These are phyloP conservation scores for Bryum argenteum DNA, from an alignment of 225 moss, liverwort and hornwort species.

Conservation along the genomic window DNA sequence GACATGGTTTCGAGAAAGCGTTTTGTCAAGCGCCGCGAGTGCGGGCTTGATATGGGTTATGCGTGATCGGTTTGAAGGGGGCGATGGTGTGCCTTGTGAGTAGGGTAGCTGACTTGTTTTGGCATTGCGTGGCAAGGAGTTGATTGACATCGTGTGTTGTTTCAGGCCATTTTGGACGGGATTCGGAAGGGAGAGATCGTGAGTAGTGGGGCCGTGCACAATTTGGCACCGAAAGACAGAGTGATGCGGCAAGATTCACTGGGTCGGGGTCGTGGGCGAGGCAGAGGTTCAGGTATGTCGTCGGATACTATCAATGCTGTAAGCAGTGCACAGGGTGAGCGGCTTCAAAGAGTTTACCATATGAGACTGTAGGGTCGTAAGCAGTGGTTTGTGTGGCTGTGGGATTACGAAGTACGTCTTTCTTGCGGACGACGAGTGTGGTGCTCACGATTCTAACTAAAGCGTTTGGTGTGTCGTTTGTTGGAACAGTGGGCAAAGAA, in stretches of 20 bases:
- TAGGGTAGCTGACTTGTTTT: background rate
- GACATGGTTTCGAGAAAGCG: background rate
- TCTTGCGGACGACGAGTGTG: background rate
- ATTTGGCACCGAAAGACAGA: conserved; percentile 65
- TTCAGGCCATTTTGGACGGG: conserved; percentile 82
- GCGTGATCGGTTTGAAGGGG: background rate
- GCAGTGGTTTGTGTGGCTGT: background rate
- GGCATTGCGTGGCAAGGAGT: background rate
- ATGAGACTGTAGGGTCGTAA: background rate
- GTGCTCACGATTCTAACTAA: background rate
- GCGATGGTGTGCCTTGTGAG: background rate
- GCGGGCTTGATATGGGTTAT: background rate
- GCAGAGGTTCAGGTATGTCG: conserved; percentile 72
- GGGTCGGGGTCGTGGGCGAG: conserved; percentile 79
- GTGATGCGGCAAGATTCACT: conserved; percentile 68
- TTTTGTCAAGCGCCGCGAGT: background rate
- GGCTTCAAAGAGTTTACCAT: background rate
- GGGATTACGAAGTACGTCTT: background rate
- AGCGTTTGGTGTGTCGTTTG: background rate
- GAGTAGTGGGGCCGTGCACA: conserved; percentile 96
- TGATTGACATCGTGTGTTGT: conserved; percentile 25
- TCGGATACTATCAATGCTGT: background rate
- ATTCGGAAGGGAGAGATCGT: conserved; percentile 93
- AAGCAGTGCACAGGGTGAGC: background rate
- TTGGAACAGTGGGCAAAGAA: conserved; percentile 61